Percentiles rank a stretch among this genome's conserved stretches.
These are phyloP conservation scores for Aristolochia fimbriata DNA, from an alignment of 164 flowering plant genomes.

Conservation along the genomic window DNA sequence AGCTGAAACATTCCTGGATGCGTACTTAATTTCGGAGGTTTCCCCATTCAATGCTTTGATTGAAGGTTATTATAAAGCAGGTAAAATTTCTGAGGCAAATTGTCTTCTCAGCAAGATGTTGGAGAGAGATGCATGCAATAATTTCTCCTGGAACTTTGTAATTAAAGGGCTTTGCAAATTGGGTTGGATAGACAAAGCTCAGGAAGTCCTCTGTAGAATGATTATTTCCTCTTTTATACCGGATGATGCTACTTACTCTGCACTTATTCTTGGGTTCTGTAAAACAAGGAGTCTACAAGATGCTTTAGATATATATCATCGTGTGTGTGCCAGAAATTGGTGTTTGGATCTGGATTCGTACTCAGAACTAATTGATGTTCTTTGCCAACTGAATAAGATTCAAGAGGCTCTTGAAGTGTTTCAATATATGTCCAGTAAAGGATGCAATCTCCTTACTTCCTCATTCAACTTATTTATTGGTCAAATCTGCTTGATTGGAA, in stretches of 20 bases:
- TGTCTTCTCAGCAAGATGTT: too few relatives aligned
- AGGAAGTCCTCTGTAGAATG: constrained; percentile 51
- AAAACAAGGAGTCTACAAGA: constrained; percentile 17
- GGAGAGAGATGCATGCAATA: constrained; percentile 24
- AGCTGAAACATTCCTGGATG: constrained; percentile 38
- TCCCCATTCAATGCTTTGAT: constrained; percentile 14
- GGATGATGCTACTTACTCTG: constrained; percentile 40
- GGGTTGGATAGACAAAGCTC: constrained; percentile 21
- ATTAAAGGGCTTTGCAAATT: constrained; percentile 43
- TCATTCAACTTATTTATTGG: constrained; percentile 36
- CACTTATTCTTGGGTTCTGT: constrained; percentile 49
- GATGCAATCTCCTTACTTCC: constrained; percentile 28
- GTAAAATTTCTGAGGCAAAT: too few relatives aligned
- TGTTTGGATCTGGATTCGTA: constrained; percentile 37
- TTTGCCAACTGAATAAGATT: constrained; percentile 31
- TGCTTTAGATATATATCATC: constrained; percentile 34
- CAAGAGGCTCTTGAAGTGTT: constrained; percentile 49
- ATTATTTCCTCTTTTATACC: constrained; percentile 32
- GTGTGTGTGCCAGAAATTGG: constrained; percentile 23
- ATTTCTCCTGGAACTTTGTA: constrained; percentile 48
- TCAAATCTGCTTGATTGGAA: constrained; percentile 29
- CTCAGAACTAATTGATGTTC: constrained; percentile 33
- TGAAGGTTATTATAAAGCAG: too few relatives aligned
- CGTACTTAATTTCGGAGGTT: constrained; percentile 19
- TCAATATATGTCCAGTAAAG: constrained; percentile 32